Evolutionary conservation across 495 filamentous ascomycete genomes (phyloP).

Genomic region (Chaetomium tenue): DNA sequence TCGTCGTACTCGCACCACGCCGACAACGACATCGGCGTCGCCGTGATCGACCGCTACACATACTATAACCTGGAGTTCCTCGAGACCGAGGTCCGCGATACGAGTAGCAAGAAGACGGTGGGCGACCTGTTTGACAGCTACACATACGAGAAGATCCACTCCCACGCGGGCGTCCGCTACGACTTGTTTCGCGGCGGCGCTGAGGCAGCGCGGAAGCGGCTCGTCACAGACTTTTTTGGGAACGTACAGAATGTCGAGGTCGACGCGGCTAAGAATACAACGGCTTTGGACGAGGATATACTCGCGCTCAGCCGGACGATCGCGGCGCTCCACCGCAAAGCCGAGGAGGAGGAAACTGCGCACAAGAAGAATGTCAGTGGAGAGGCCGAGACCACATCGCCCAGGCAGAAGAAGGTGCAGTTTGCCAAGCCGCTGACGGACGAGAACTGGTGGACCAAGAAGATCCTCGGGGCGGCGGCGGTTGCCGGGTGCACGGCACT

Average conservation of each 20-base stretch:
- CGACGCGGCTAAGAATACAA: slow-evolving; percentile 56
- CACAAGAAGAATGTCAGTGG: slow-evolving; percentile 29
- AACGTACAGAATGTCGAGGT: slow-evolving; percentile 97
- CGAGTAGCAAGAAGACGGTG: slow-evolving; percentile 77
- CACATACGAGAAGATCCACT: slow-evolving; percentile 91
- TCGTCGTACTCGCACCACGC: slow-evolving; percentile 95
- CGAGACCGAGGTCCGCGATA: slow-evolving; percentile 81
- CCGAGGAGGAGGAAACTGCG: slow-evolving; percentile 43
- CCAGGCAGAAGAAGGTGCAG: slow-evolving; percentile 42
- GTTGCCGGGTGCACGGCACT: slow-evolving; percentile 64
- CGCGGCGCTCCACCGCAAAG: slow-evolving; percentile 56
- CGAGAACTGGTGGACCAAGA: slow-evolving; percentile 68
- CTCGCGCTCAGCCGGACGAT: slow-evolving; percentile 61
- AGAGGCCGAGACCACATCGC: slow-evolving; percentile 40
- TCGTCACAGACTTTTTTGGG: slow-evolving; percentile 95
- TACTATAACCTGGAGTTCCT: slow-evolving; percentile 98
- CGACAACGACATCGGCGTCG: slow-evolving; percentile 93
- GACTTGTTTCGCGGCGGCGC: slow-evolving; percentile 85
- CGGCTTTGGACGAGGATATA: slow-evolving; percentile 69
- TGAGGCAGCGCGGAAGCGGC: slow-evolving; percentile 64
- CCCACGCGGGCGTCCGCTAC: slow-evolving; percentile 85
- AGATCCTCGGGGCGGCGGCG: slow-evolving; percentile 61
- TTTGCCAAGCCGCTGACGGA: slow-evolving; percentile 62
- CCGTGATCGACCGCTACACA: slow-evolving; percentile 96
- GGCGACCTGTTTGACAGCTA: slow-evolving; percentile 96